Evolutionary conservation across 441 rosid genomes (phyloP), one percentile per base, ranked within the genome.

Genomic region (Populus hybrid): DNA sequence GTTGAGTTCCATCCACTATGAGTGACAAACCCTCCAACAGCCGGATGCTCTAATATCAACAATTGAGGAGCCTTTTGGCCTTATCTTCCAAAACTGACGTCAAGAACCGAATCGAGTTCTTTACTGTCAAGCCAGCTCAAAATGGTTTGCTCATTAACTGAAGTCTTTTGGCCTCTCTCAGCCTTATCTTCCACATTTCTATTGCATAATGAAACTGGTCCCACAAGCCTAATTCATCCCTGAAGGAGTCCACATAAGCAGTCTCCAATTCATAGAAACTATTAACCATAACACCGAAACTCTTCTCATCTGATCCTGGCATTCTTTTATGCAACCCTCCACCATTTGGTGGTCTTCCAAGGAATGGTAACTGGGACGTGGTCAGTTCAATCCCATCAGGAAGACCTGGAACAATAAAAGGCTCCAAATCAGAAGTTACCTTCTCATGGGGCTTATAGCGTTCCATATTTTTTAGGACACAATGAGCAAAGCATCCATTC

Each of bases 161-260:
- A 64, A n/a, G 82, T 50, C 38, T 73, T 50, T 26, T 78, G 57
- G 12, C 86, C 87, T 76, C 85, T 84, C 63, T 63, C 74, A 3
- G 82, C 78, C 68, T 84, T 80, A 9, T 81, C 86, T 64, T 76
- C 77, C 3, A 69, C 28, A 8, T 78, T 57, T 57, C 69, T 66
- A 36, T 81, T 85, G 46, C 80, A 82, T 3, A 84, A 74, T 9
- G 90, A 86, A 50, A 85, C 85, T 5, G 88, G 90, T 18, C 87
- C 88, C 14, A 86, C 68, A 5, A 81, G 20, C 82, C 85, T 78
- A 81, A 18, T 28, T 75, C 79, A 12, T 82, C 80, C 75, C 70
- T 71, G 67, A 77, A 84, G 24, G 64, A 67, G 3, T 84, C 85
- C 32, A 30, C 32, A 30, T 30, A 30, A 30, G 32, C 32, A 30